Evolutionary conservation across 1,284 basidiomycete genomes (phyloP).

Genomic region (Cryptococcus wingfieldii): DNA sequence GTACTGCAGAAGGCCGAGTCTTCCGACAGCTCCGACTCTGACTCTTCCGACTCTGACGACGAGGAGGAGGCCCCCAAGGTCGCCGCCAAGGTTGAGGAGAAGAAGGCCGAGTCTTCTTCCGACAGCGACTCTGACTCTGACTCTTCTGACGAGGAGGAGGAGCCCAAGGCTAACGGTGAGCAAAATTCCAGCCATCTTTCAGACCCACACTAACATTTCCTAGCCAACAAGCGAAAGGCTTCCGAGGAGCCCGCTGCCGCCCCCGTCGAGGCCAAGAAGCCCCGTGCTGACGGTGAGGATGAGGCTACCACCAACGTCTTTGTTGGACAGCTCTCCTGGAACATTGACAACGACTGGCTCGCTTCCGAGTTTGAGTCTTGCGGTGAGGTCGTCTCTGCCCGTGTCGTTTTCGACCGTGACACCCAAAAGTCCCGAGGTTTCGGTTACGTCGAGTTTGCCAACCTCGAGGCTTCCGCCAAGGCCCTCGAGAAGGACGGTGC

Average conservation of each 20-base stretch:
- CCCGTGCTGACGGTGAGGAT: constrained; percentile 50
- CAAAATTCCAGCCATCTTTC: constrained; percentile 22
- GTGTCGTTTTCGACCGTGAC: constrained; percentile 86
- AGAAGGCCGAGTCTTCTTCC: constrained; percentile 9
- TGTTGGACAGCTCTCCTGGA: constrained; percentile 93
- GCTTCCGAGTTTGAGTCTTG: constrained; percentile 82
- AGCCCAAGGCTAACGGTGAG: constrained; percentile 50
- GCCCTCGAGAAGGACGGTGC: constrained; percentile 69
- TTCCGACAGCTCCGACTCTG: constrained; percentile 16
- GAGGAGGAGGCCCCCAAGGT: constrained; percentile 38
- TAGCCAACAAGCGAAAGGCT: constrained; percentile 79
- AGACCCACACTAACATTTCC: background rate
- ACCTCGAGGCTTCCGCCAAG: constrained; percentile 63
- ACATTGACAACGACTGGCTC: constrained; percentile 95
- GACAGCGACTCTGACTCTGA: constrained; percentile 14
- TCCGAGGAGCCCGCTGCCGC: constrained; percentile 61
- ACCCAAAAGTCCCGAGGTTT: constrained; percentile 85
- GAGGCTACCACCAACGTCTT: constrained; percentile 71
- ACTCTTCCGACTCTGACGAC: constrained; percentile 24
- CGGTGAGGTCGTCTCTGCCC: constrained; percentile 81
- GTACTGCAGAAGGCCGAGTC: background rate
- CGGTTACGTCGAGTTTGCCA: constrained; percentile 85
- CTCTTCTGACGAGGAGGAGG: constrained; percentile 50
- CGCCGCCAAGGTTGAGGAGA: constrained; percentile 39
- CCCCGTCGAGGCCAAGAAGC: constrained; percentile 69